Percentiles rank a stretch among this genome's conserved stretches.
Evolutionary conservation across 163 green algal species (phyloP).

Genomic region (Scenedesmus sp.): DNA sequence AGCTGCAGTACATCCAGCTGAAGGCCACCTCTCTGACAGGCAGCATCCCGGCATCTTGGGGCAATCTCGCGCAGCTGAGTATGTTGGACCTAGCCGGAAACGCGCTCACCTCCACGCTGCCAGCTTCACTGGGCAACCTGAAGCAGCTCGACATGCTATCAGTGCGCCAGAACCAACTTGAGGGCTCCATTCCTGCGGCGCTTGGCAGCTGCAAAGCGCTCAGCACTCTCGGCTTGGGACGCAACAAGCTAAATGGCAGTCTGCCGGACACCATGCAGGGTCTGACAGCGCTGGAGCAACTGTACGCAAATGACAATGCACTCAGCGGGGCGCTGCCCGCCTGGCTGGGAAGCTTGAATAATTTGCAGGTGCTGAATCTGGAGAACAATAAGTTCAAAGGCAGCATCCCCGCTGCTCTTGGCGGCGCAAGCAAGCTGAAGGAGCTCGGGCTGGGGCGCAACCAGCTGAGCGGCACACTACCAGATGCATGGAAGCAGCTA

Average conservation of each 20-base stretch:
- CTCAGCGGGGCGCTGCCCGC: not conserved
- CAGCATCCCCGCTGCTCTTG: not conserved
- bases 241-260: not conserved
- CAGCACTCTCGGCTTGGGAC: not conserved
- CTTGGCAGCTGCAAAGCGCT: not conserved
- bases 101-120: not conserved
- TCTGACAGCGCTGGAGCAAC: not conserved
- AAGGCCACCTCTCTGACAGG: not conserved
- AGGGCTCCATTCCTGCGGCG: not conserved
- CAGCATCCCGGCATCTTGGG: conserved; percentile 8
- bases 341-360: not conserved
- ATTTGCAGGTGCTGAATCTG: not conserved
- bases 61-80: not conserved
- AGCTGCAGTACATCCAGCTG: not conserved
- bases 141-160: not conserved
- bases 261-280: not conserved
- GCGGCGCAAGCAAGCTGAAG: not conserved
- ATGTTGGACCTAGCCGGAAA: not conserved
- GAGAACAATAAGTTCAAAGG: not conserved
- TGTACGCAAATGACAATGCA: not conserved
- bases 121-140: not conserved
- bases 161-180: not conserved
- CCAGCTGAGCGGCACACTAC: not conserved
- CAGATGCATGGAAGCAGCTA: not conserved
- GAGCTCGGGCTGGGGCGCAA: not conserved